Percentiles rank a stretch among this genome's conserved stretches.
phyloP scores from a whole-genome alignment of 176 grass and related monocot species.

The Leersia perrieri region DNA sequence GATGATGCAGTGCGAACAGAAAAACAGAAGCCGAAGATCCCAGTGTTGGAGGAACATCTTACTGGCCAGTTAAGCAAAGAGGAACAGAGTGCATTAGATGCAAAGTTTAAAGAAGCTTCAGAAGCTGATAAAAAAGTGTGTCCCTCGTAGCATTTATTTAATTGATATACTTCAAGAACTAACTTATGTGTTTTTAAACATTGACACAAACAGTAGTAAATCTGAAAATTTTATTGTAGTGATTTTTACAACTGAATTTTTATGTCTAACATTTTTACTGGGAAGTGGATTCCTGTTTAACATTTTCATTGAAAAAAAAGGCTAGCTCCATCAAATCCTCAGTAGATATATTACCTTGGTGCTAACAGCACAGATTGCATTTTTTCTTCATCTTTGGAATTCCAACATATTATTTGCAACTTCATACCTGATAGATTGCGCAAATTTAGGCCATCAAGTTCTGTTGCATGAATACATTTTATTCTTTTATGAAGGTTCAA shows the following conservation, averaged over 20 bases:
- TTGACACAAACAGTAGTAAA: slow-evolving; percentile 3
- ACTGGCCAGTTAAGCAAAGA: slow-evolving; percentile 96
- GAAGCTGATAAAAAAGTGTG: slow-evolving; percentile 90
- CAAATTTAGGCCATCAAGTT: slow-evolving; percentile 19
- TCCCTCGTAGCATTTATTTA: background rate
- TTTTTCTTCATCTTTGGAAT: background rate
- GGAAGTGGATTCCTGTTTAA: background rate
- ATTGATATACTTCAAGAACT: slow-evolving; percentile 2
- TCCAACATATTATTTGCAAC: slow-evolving; percentile 14
- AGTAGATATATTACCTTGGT: background rate
- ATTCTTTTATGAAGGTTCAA: slow-evolving; percentile 78
- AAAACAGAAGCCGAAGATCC: slow-evolving; percentile 81
- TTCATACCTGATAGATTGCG: slow-evolving; percentile 1
- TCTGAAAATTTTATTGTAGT: background rate
- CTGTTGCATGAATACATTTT: slow-evolving; percentile 40
- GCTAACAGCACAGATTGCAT: background rate
- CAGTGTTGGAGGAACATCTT: slow-evolving; percentile 83
- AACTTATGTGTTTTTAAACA: slow-evolving; percentile 6
- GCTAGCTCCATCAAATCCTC: background rate
- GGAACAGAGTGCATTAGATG: slow-evolving; percentile 64
- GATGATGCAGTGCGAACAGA: slow-evolving; percentile 43
- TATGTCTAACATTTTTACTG: background rate
- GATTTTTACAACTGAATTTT: background rate
- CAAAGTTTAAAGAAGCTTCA: slow-evolving; percentile 91
- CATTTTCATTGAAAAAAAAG: slow-evolving; percentile 1